These are phyloP conservation scores for Aureobasidium sp. DNA, from an alignment of 2,329 filamentous ascomycete genomes.

Conservation along the genomic window DNA sequence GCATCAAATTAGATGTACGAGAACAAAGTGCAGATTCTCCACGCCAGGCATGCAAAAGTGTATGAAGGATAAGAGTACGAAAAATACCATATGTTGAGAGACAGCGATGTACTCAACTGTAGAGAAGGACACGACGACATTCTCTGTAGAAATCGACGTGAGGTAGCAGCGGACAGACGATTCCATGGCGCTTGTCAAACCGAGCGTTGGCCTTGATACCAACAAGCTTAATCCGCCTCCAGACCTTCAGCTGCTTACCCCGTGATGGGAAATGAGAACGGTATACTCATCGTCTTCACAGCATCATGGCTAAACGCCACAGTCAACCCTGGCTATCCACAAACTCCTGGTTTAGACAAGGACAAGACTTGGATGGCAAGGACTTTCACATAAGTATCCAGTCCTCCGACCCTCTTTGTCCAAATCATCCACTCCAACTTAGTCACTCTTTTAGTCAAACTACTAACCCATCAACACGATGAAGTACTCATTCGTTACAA, in stretches of 20 bases:
- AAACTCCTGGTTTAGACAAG: neutral
- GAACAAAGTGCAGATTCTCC: neutral
- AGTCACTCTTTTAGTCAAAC: conserved; percentile 9
- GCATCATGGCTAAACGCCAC: neutral
- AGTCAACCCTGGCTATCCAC: neutral
- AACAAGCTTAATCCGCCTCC: neutral
- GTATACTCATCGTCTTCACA: neutral
- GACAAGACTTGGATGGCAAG: neutral
- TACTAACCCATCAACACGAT: conserved; percentile 3
- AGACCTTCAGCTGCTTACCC: neutral
- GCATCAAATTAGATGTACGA: neutral
- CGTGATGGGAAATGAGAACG: conserved; percentile 10
- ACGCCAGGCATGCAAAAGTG: neutral
- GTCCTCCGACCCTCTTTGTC: neutral
- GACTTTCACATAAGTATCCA: neutral
- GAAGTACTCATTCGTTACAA: neutral
- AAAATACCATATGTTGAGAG: neutral
- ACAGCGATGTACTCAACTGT: neutral
- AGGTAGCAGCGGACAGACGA: neutral
- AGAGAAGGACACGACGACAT: too few species aligned
- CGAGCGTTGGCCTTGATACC: neutral
- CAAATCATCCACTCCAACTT: conserved; percentile 7
- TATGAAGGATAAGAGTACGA: too few species aligned
- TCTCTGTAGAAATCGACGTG: neutral
- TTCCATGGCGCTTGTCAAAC: neutral